Conservation (phyloP, 805 yeast species). For the Nakazawaea laoshanensis region DNA sequence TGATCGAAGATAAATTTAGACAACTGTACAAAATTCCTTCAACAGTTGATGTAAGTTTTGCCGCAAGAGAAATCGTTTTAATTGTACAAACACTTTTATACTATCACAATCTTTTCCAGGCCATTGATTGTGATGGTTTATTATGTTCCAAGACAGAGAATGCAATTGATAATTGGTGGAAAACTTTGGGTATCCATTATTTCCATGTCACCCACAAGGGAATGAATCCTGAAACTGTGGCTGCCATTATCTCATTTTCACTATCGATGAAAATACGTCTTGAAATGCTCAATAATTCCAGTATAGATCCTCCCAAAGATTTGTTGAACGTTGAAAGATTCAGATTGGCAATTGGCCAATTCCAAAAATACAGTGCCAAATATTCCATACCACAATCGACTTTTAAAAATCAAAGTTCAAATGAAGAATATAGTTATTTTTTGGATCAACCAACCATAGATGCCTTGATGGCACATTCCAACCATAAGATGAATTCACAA, state of each 20-base stretch:
- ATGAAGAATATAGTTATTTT: conserved; percentile 25
- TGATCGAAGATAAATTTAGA: conserved; percentile 74
- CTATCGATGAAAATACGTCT: conserved; percentile 58
- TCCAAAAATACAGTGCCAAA: conserved; percentile 47
- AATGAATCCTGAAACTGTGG: conserved; percentile 59
- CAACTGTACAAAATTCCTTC: conserved; percentile 57
- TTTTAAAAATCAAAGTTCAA: conserved; percentile 47
- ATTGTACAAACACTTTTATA: conserved; percentile 68
- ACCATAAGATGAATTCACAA: conserved; percentile 21
- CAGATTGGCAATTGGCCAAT: conserved; percentile 57
- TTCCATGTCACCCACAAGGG: conserved; percentile 15
- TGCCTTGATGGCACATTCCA: conserved; percentile 9
- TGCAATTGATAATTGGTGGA: conserved; percentile 81
- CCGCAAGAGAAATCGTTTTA: conserved; percentile 67
- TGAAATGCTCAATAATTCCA: conserved; percentile 40
- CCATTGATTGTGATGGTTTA: conserved; percentile 73
- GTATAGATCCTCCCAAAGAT: conserved; percentile 66
- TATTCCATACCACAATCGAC: conserved; percentile 42
- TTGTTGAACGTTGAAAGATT: conserved; percentile 73
- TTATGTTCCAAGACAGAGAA: conserved; percentile 69
- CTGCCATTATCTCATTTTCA: conserved; percentile 74
- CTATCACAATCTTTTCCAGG: conserved; percentile 68
- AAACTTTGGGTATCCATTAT: conserved; percentile 48
- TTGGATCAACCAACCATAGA: conserved; percentile 9
- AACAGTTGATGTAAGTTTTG: conserved; percentile 49